These are phyloP conservation scores for Coniochaeta hoffmannii DNA, from an alignment of 2,329 filamentous ascomycete species.

Conservation along the genomic window DNA sequence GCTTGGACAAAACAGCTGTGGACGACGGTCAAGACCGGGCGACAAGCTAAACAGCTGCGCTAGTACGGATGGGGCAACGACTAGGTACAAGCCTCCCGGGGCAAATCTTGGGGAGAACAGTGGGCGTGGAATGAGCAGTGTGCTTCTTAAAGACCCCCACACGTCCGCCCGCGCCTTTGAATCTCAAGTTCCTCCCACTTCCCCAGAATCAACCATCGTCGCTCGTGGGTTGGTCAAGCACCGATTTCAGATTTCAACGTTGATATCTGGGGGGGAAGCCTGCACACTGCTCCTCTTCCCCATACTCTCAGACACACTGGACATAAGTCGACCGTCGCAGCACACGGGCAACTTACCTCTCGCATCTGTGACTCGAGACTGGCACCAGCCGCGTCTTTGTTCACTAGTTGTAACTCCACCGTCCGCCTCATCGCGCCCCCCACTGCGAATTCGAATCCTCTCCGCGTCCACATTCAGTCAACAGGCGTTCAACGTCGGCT, in stretches of 20 bases:
- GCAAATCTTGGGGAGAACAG: slow-evolving; percentile 1
- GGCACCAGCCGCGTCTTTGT: no score
- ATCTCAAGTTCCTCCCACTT: slow-evolving; percentile 12
- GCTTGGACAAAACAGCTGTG: background rate
- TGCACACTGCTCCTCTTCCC: background rate
- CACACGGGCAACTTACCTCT: no score
- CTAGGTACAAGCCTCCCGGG: background rate
- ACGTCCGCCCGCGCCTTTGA: slow-evolving; percentile 11
- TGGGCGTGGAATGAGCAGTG: background rate
- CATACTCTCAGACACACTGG: no score
- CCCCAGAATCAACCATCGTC: slow-evolving; percentile 12
- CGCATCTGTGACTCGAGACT: no score
- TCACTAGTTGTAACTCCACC: no score
- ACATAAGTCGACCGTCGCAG: no score
- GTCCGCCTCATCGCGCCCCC: no score
- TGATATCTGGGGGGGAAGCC: slow-evolving; percentile 1
- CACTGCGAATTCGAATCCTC: no score
- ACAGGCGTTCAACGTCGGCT: no score
- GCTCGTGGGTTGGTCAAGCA: slow-evolving; percentile 2
- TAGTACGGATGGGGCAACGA: background rate
- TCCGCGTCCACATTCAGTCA: no score
- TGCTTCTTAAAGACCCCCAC: slow-evolving; percentile 17
- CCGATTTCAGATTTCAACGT: slow-evolving; percentile 10
- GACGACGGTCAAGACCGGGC: background rate
- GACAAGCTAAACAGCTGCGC: background rate